These are phyloP conservation scores for Funneliformis mosseae DNA, from an alignment of 192 early-diverging fungal species.

Conservation along the genomic window DNA sequence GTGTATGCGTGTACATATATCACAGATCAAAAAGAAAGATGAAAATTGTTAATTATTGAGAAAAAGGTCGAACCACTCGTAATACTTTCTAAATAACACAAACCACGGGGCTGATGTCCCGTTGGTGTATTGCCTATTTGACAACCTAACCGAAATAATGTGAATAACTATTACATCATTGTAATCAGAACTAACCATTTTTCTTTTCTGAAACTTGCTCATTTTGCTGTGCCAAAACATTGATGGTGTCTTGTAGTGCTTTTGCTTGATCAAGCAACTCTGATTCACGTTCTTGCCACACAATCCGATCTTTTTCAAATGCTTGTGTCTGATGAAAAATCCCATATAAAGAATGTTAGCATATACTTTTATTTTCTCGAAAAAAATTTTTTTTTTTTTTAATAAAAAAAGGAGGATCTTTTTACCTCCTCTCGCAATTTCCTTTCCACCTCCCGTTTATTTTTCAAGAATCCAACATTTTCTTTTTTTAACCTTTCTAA, in stretches of 20 bases:
- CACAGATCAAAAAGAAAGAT: neutral
- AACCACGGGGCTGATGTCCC: slow-evolving; percentile 21
- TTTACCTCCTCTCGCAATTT: slow-evolving; percentile 33
- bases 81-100: slow-evolving; percentile 19
- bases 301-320: slow-evolving; percentile 30
- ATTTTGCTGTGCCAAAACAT: slow-evolving; percentile 30
- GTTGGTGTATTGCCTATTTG: slow-evolving; percentile 17
- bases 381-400: slow-evolving; percentile 4
- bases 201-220: slow-evolving; percentile 6
- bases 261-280: slow-evolving; percentile 26
- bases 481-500: slow-evolving; percentile 32
- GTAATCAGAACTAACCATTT: neutral
- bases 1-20: too few species aligned
- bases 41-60: neutral
- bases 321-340: slow-evolving; percentile 20
- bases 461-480: slow-evolving; percentile 24
- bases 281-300: slow-evolving; percentile 29
- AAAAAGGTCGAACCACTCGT: neutral
- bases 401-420: neutral
- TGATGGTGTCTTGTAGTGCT: slow-evolving; percentile 31
- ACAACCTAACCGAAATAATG: neutral
- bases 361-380: too few species aligned
- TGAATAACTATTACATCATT: slow-evolving; percentile 5
- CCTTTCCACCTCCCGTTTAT: slow-evolving; percentile 31
- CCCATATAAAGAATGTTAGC: neutral